Percentiles rank a stretch among this genome's conserved stretches.
Conservation (phyloP, 441 rosid genomes). For the Gossypium laxum region DNA sequence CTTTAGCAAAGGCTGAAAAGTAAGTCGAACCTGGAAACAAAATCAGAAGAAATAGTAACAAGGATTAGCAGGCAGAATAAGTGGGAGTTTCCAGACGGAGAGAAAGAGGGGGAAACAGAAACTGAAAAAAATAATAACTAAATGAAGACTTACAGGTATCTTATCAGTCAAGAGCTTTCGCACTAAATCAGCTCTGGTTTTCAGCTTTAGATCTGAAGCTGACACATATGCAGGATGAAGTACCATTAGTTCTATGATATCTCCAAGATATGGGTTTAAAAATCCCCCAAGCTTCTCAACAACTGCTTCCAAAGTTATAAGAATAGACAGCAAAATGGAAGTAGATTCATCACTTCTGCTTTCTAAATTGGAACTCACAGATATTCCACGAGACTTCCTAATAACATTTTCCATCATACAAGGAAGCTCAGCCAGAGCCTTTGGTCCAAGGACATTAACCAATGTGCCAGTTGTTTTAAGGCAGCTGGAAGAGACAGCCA, state of each 20-base stretch:
- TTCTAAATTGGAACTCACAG: constrained; percentile 18
- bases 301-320: constrained; percentile 67
- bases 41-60: constrained; percentile 10
- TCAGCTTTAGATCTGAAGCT: constrained; percentile 54
- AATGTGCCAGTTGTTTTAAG: constrained; percentile 69
- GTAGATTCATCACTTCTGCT: constrained; percentile 21
- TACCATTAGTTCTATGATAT: constrained; percentile 55
- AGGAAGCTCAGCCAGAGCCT: constrained; percentile 74
- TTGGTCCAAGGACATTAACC: constrained; percentile 76
- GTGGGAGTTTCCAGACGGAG: neutral
- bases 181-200: constrained; percentile 55
- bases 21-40: constrained; percentile 68
- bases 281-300: constrained; percentile 90
- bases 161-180: constrained; percentile 59
- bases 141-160: constrained; percentile 61
- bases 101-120: neutral
- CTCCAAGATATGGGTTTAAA: constrained; percentile 76
- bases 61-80: neutral
- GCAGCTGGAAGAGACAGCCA: constrained; percentile 65
- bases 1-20: constrained; percentile 65
- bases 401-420: constrained; percentile 58
- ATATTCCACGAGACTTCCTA: constrained; percentile 30
- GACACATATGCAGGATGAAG: constrained; percentile 48
- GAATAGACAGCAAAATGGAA: constrained; percentile 53
- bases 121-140: neutral